These are phyloP conservation scores for Cordyceps fumosorosea DNA, from an alignment of 2,329 filamentous ascomycete genomes.

Conservation along the genomic window DNA sequence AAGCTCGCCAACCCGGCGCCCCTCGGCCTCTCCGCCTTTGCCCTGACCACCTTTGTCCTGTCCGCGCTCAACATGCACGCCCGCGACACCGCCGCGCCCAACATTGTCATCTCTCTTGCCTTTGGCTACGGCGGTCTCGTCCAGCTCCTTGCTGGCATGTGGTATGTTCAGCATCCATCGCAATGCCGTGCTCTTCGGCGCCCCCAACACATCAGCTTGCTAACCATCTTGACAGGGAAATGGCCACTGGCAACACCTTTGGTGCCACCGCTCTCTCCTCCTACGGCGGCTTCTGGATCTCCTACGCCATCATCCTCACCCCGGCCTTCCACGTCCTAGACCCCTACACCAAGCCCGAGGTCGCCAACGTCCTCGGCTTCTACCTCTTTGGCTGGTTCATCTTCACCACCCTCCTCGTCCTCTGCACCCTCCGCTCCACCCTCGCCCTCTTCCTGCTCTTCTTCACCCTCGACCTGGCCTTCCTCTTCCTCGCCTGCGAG, in stretches of 20 bases:
- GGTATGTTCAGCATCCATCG: slow-evolving; percentile 47
- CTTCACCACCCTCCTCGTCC: slow-evolving; percentile 67
- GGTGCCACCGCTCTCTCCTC: slow-evolving; percentile 76
- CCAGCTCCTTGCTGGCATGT: slow-evolving; percentile 79
- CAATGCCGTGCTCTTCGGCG: neutral
- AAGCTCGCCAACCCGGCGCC: slow-evolving; percentile 77
- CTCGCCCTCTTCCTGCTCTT: slow-evolving; percentile 74
- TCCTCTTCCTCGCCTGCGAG: slow-evolving; percentile 62
- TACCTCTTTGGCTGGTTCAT: slow-evolving; percentile 80
- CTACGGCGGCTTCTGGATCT: slow-evolving; percentile 80
- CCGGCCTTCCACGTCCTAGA: slow-evolving; percentile 56
- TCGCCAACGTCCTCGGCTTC: slow-evolving; percentile 58
- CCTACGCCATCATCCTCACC: slow-evolving; percentile 65
- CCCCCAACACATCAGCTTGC: too few relatives aligned
- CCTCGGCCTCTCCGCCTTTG: slow-evolving; percentile 71
- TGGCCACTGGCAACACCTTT: slow-evolving; percentile 82
- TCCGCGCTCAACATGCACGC: slow-evolving; percentile 66
- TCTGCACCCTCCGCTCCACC: slow-evolving; percentile 71
- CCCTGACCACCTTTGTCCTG: slow-evolving; percentile 75
- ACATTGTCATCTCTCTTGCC: slow-evolving; percentile 62
- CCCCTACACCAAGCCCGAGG: slow-evolving; percentile 34
- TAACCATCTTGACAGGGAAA: slow-evolving; percentile 54
- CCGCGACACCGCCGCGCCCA: slow-evolving; percentile 52
- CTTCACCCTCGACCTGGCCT: slow-evolving; percentile 68
- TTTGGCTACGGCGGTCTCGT: slow-evolving; percentile 73